Evolutionary conservation across 306 rosid species (phyloP).

Genomic region (Canavalia gladiata): DNA sequence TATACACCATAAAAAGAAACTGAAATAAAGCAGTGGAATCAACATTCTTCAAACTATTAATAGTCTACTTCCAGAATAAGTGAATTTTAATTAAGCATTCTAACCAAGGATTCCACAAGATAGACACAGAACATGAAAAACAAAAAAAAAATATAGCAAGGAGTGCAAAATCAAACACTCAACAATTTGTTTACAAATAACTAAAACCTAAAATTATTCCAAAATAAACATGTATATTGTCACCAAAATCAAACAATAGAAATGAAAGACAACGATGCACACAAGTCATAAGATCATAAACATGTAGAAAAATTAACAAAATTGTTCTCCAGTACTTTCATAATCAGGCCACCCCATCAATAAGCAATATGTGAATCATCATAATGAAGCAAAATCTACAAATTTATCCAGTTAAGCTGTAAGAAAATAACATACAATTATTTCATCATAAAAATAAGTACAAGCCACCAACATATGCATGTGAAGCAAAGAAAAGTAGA

Average conservation of each 20-base stretch:
- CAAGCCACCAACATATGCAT: not conserved
- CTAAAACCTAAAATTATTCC: constrained; percentile 7
- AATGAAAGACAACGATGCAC: no score
- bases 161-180: constrained; percentile 33
- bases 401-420: not conserved
- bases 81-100: constrained; percentile 43
- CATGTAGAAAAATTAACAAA: not conserved
- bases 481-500: not conserved
- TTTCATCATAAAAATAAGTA: not conserved
- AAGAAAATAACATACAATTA: not conserved
- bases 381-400: not conserved
- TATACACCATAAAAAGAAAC: constrained; percentile 4
- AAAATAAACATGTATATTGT: not conserved
- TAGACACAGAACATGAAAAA: constrained; percentile 8
- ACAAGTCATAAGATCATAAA: no score
- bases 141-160: not conserved
- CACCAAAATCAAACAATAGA: no score
- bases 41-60: constrained; percentile 98
- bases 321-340: not conserved
- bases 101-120: not conserved
- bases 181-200: constrained; percentile 15
- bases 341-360: not conserved
- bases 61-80: constrained; percentile 75
- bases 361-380: not conserved
- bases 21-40: constrained; percentile 98